phyloP scores from a whole-genome alignment of 441 rosid species.

The Kokia cookei region DNA sequence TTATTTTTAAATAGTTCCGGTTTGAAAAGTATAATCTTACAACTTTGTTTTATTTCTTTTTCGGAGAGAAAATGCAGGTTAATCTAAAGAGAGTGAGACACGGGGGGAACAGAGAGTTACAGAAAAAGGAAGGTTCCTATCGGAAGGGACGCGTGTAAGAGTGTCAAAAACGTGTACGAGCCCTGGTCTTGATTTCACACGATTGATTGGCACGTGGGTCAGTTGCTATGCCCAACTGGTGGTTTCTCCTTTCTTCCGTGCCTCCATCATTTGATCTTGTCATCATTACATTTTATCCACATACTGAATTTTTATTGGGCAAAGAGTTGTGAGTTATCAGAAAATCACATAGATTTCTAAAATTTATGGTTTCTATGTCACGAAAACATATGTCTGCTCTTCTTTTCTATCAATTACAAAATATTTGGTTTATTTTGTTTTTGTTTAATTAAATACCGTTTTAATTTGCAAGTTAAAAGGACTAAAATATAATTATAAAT shows the following conservation, averaged over 20 bases:
- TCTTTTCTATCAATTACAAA: neutral
- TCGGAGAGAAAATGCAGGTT: neutral
- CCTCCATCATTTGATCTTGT: neutral
- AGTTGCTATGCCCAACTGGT: neutral
- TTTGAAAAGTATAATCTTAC: no score
- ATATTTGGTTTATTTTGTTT: neutral
- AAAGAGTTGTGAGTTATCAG: neutral
- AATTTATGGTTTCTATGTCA: neutral
- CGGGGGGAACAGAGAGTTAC: no score
- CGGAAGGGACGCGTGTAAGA: neutral
- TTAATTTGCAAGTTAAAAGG: no score
- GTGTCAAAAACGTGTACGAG: neutral
- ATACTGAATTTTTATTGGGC: neutral
- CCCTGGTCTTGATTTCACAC: neutral
- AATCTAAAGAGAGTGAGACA: neutral
- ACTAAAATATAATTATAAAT: no score
- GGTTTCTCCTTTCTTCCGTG: neutral
- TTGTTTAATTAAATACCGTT: no score
- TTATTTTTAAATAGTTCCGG: no score
- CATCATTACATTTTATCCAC: neutral
- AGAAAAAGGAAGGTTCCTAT: neutral
- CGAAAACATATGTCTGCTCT: neutral
- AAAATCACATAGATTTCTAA: neutral
- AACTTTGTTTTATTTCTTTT: no score
- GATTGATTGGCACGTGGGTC: neutral